Evolutionary conservation across 2,329 filamentous ascomycete genomes (phyloP).

Genomic region (Fusarium longipes): DNA sequence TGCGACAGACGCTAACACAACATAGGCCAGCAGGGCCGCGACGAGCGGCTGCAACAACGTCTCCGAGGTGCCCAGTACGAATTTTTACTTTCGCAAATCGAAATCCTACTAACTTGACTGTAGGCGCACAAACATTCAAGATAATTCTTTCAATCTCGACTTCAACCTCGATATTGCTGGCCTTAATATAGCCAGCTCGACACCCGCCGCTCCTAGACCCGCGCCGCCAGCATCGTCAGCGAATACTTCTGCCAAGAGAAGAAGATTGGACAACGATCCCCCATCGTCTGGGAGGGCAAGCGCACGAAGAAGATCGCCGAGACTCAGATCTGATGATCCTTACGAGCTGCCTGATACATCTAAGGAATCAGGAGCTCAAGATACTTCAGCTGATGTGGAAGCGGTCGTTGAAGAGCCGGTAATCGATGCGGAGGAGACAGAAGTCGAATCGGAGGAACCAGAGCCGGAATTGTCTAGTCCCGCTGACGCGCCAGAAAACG

Average conservation of each 20-base stretch:
- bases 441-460: not conserved
- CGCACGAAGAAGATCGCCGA: slow-evolving; percentile 34
- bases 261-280: slow-evolving; percentile 50
- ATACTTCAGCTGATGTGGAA: slow-evolving; percentile 5
- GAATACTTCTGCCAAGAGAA: slow-evolving; percentile 62
- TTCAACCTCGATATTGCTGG: slow-evolving; percentile 66
- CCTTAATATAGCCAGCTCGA: slow-evolving; percentile 48
- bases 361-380: slow-evolving; percentile 44
- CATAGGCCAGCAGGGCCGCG: slow-evolving; percentile 61
- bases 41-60: slow-evolving; percentile 72
- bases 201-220: slow-evolving; percentile 40
- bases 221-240: slow-evolving; percentile 42
- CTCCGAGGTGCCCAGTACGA: slow-evolving; percentile 72
- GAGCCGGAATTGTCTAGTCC: slow-evolving; percentile 26
- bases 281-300: slow-evolving; percentile 23
- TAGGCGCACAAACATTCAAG: slow-evolving; percentile 67
- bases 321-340: slow-evolving; percentile 38
- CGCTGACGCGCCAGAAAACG: slow-evolving; percentile 7
- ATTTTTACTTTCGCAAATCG: accelerated
- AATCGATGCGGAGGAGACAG: not conserved
- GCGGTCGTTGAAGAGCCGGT: slow-evolving; percentile 6
- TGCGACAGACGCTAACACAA: slow-evolving; percentile 10
- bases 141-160: slow-evolving; percentile 69
- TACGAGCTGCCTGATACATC: slow-evolving; percentile 49
- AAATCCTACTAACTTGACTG: not conserved